These are phyloP conservation scores for Ambrosiella cleistominuta DNA, from an alignment of 2,329 filamentous ascomycete species.

Conservation along the genomic window DNA sequence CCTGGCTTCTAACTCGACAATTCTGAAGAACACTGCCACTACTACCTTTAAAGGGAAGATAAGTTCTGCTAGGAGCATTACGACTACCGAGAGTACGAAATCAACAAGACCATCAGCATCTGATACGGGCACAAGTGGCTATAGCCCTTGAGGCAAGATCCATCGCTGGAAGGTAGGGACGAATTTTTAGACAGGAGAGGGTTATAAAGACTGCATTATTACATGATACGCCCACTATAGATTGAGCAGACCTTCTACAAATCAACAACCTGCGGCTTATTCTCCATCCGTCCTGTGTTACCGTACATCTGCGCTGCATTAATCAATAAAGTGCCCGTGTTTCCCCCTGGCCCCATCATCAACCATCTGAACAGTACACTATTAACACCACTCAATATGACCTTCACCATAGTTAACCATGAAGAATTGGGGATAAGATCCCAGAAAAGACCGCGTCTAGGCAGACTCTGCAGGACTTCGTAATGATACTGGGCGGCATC, in stretches of 20 bases:
- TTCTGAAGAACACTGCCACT: slow-evolving; percentile 3
- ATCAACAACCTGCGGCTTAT: slow-evolving; percentile 20
- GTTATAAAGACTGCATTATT: background rate
- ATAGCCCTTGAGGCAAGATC: background rate
- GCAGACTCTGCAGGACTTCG: slow-evolving; percentile 41
- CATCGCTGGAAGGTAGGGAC: background rate
- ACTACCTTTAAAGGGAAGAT: slow-evolving; percentile 4
- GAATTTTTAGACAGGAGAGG: background rate
- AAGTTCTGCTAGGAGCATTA: background rate
- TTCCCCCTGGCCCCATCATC: slow-evolving; percentile 34
- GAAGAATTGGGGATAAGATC: slow-evolving; percentile 28
- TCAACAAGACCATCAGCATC: background rate
- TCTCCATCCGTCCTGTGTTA: slow-evolving; percentile 31
- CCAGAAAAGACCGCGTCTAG: slow-evolving; percentile 25
- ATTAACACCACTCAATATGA: slow-evolving; percentile 29
- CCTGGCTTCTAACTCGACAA: background rate
- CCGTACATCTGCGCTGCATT: slow-evolving; percentile 41
- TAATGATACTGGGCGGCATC: slow-evolving; percentile 56
- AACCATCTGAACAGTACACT: slow-evolving; percentile 38
- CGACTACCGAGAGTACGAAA: background rate
- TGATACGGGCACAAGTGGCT: background rate
- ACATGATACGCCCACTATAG: background rate
- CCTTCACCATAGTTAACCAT: slow-evolving; percentile 29
- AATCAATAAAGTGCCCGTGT: slow-evolving; percentile 34
- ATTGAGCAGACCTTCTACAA: background rate